A percentile compares a stretch with the other conserved stretches of the same genome.
Evolutionary conservation across 352 stramenopile genomes (phyloP).

Genomic region (Pythium sp.): DNA sequence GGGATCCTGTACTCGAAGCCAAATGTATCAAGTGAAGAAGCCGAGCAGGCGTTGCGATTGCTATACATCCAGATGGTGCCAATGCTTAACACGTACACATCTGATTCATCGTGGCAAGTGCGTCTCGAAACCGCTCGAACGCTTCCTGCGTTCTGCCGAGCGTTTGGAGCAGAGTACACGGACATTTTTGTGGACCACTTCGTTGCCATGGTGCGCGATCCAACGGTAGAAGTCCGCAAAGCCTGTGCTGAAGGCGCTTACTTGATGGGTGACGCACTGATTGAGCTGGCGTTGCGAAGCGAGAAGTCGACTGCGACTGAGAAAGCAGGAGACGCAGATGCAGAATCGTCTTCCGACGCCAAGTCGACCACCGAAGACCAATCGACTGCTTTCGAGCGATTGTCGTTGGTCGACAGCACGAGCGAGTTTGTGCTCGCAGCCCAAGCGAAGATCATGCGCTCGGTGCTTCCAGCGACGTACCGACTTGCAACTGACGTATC

Average conservation of each 20-base stretch:
- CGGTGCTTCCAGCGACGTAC: constrained; percentile 76
- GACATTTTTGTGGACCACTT: constrained; percentile 89
- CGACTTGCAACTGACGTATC: constrained; percentile 73
- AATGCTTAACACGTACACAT: constrained; percentile 87
- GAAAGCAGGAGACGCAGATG: neutral
- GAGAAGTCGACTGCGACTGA: constrained; percentile 11
- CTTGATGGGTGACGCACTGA: constrained; percentile 56
- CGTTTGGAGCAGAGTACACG: constrained; percentile 75
- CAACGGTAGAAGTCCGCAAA: constrained; percentile 82
- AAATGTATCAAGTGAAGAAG: constrained; percentile 32
- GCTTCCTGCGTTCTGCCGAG: constrained; percentile 69
- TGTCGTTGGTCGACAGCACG: constrained; percentile 18
- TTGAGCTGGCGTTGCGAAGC: constrained; percentile 41
- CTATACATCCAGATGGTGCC: constrained; percentile 82
- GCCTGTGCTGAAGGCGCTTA: constrained; percentile 70
- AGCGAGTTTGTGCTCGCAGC: constrained; percentile 51
- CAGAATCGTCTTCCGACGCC: neutral
- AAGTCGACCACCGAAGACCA: constrained; percentile 17
- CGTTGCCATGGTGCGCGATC: constrained; percentile 75
- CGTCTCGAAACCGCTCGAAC: constrained; percentile 73
- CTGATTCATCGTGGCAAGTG: constrained; percentile 86
- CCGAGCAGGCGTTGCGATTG: constrained; percentile 54
- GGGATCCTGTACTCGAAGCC: constrained; percentile 32
- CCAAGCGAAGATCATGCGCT: constrained; percentile 79
- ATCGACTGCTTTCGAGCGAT: constrained; percentile 25